These are phyloP conservation scores for Ustilago trichophora DNA, from an alignment of 1,284 basidiomycete species.

Conservation along the genomic window DNA sequence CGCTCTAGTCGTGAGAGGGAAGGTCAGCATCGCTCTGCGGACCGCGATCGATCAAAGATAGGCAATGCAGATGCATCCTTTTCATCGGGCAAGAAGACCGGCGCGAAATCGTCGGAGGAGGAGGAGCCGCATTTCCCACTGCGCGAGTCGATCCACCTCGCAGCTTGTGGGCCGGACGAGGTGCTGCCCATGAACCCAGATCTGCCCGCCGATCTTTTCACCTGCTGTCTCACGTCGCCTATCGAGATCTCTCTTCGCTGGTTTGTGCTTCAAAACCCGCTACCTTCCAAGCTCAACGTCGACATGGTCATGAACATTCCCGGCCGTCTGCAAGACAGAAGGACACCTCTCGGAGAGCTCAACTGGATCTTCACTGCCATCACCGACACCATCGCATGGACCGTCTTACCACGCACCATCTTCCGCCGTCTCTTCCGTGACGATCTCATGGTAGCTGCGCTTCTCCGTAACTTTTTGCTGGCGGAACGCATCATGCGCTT, in stretches of 20 bases:
- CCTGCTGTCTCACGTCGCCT: constrained; percentile 94
- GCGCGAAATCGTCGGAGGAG: constrained; percentile 12
- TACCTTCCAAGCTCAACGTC: constrained; percentile 71
- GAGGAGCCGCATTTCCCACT: constrained; percentile 72
- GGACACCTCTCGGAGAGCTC: constrained; percentile 93
- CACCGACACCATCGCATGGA: constrained; percentile 99
- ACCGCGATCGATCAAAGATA: constrained; percentile 21
- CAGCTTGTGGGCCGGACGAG: constrained; percentile 91
- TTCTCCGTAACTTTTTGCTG: constrained; percentile 95
- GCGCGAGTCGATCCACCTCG: constrained; percentile 91
- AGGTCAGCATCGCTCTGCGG: constrained; percentile 13
- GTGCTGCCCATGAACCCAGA: constrained; percentile 94
- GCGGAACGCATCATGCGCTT: constrained; percentile 98
- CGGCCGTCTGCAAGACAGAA: constrained; percentile 92
- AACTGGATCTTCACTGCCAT: constrained; percentile 99
- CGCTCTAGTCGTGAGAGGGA: constrained; percentile 66
- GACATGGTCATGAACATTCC: constrained; percentile 96
- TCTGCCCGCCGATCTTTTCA: constrained; percentile 95
- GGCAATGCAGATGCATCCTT: constrained; percentile 7
- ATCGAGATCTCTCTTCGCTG: constrained; percentile 96
- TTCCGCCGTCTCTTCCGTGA: constrained; percentile 95
- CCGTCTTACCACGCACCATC: constrained; percentile 89
- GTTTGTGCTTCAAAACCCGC: constrained; percentile 88
- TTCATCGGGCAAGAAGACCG: constrained; percentile 17
- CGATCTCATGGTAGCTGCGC: constrained; percentile 91